A percentile compares a stretch with the other conserved stretches of the same genome.
phyloP scores from a whole-genome alignment of 176 grass and related monocot genomes.

The Rhynchospora tenuis region DNA sequence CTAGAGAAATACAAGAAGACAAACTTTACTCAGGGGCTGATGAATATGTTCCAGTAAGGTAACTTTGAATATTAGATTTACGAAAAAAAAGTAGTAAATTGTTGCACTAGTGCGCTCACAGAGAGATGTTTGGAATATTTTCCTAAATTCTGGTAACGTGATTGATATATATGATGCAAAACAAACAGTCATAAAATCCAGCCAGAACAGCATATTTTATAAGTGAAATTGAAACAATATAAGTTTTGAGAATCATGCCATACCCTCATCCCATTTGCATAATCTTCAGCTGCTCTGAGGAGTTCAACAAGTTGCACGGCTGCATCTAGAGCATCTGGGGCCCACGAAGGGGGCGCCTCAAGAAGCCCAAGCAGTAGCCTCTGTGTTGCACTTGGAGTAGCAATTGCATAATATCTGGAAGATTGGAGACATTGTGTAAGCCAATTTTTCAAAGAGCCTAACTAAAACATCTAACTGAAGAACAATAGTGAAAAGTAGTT shows the following conservation, averaged over 20 bases:
- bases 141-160: not conserved
- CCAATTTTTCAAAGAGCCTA: not conserved
- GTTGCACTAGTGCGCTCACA: not conserved
- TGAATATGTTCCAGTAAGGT: constrained; percentile 17
- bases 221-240: not conserved
- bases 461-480: not conserved
- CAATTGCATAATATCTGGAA: constrained; percentile 90
- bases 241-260: constrained; percentile 6
- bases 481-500: not conserved
- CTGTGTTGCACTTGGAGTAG: constrained; percentile 97
- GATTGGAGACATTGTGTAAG: constrained; percentile 13
- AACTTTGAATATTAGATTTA: not conserved
- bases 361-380: constrained; percentile 95
- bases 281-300: constrained; percentile 97
- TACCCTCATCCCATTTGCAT: constrained; percentile 87
- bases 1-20: constrained; percentile 38
- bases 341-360: constrained; percentile 98
- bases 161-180: not conserved
- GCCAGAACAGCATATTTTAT: constrained; percentile 1
- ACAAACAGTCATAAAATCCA: not conserved
- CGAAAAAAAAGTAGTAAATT: not conserved
- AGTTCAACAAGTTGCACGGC: constrained; percentile 99
- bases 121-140: not conserved
- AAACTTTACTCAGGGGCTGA: not conserved
- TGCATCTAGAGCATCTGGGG: constrained; percentile 97